Evolutionary conservation across 2,329 filamentous ascomycete genomes (phyloP).

Genomic region (Arachnopeziza araneosa): DNA sequence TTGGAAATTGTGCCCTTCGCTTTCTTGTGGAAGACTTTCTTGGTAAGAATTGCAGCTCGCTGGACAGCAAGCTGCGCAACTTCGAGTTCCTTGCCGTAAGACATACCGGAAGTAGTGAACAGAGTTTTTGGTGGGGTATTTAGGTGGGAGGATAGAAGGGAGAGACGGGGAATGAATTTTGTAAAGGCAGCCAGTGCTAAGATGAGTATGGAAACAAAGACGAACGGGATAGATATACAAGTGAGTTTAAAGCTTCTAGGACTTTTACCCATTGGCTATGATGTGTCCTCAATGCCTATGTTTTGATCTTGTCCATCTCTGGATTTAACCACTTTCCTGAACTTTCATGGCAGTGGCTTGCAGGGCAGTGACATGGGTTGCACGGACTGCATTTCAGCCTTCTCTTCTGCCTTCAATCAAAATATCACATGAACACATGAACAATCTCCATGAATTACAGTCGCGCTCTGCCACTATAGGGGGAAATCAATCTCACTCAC

Average conservation of each 20-base stretch:
- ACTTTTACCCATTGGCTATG: neutral
- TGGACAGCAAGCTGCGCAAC: slow-evolving; percentile 86
- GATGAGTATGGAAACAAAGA: slow-evolving; percentile 23
- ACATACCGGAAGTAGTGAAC: slow-evolving; percentile 30
- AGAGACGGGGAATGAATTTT: slow-evolving; percentile 26
- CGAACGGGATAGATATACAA: neutral
- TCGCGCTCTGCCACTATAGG: no score
- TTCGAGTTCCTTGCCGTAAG: slow-evolving; percentile 71
- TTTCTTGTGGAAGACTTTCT: slow-evolving; percentile 77
- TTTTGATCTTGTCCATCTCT: neutral
- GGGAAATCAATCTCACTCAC: neutral
- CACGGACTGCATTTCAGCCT: neutral
- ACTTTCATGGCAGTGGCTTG: neutral
- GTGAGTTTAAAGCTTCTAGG: neutral
- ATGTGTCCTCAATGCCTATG: neutral
- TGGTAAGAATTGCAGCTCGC: slow-evolving; percentile 70
- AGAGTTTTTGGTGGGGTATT: slow-evolving; percentile 13
- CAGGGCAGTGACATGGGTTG: neutral
- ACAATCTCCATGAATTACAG: no score
- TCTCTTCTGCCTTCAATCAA: no score
- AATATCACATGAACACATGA: no score
- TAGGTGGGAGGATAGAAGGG: slow-evolving; percentile 27
- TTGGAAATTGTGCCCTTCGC: slow-evolving; percentile 93
- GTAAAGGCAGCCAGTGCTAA: slow-evolving; percentile 27
- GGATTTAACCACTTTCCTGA: neutral